Evolutionary conservation across 2,329 filamentous ascomycete genomes (phyloP), one percentile per base, ranked within the genome.

Genomic region (Aspergillus sp.): DNA sequence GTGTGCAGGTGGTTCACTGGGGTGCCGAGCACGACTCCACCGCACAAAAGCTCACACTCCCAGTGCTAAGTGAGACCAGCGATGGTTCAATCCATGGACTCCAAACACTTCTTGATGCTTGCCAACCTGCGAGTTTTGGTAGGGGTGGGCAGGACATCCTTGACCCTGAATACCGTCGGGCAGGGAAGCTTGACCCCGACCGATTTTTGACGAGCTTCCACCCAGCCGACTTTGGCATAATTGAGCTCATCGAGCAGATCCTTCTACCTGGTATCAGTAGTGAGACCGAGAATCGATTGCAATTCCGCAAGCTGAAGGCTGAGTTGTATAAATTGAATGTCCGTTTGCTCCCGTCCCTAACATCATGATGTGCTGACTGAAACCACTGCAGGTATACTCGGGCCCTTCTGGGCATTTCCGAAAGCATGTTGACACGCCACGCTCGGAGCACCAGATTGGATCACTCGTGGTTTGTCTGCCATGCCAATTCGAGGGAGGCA

Each of bases 261-360:
- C 73, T 87, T 0, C 68, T 84, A 8, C 75, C 76, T 0, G 73
- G 64, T 1, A 60, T 68, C 3, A 67, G 60, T 5, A 64, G 48
- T 2, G 44, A 62, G 2, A 17, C 4, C 0, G 57, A 67, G 0
- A 64, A 70, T 13, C 17, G 39, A 3, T 11, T 66, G 7, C 57
- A 57, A 3, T 68, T 65, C 21, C 65, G 72, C 0, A 76, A 76
- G 6, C 70, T 86, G 1, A 71, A 70, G 3, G 83, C 83, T 0
- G 83, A 87, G 70, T 71, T 87, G 2, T 86, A 85, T 68, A 86
- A 86, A 62, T 70, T 87, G 17, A 86, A 87, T 64, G 80, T 84
- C 69, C 7, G 27, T 47, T 30, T 25, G 63, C 0, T 5, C 8
- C 4, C n/a, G n/a, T 25, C 51, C 4, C 49, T 10, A 27, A 3